These are phyloP conservation scores for Cryptococcus maquisensis DNA, from an alignment of 1,284 basidiomycete species.

Conservation along the genomic window DNA sequence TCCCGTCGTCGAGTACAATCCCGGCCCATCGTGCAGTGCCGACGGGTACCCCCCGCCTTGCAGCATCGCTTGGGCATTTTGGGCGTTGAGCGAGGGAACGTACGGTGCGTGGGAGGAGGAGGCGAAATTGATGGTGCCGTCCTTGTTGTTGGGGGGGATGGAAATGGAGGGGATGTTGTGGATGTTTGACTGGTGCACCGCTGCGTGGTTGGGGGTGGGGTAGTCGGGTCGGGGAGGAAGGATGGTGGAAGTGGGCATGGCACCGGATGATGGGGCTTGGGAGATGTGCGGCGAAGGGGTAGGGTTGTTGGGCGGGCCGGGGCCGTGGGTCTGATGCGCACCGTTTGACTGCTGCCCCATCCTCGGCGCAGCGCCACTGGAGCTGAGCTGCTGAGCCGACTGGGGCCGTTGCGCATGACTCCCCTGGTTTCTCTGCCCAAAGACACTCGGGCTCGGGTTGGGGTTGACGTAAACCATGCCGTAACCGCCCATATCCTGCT, in stretches of 20 bases:
- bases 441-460: constrained; percentile 18
- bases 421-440: constrained; percentile 3
- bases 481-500: neutral
- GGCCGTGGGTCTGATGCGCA: neutral
- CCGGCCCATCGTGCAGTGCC: constrained; percentile 34
- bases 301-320: neutral
- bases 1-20: constrained; percentile 76
- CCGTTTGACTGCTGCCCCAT: neutral
- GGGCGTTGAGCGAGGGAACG: constrained; percentile 33
- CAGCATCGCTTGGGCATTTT: constrained; percentile 19
- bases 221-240: constrained; percentile 13
- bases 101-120: constrained; percentile 34
- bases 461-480: constrained; percentile 32
- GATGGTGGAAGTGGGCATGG: constrained; percentile 20
- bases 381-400: no score
- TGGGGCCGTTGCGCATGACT: no score
- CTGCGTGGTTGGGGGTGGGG: neutral
- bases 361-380: neutral
- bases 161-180: constrained; percentile 22
- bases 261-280: constrained; percentile 4
- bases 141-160: constrained; percentile 9
- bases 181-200: constrained; percentile 2
- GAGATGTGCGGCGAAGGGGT: neutral
- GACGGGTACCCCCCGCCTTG: constrained; percentile 20
- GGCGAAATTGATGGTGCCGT: constrained; percentile 31